Evolutionary conservation across 108 stramenopile genomes (phyloP).

Genomic region (Cyclotella kingstonii): DNA sequence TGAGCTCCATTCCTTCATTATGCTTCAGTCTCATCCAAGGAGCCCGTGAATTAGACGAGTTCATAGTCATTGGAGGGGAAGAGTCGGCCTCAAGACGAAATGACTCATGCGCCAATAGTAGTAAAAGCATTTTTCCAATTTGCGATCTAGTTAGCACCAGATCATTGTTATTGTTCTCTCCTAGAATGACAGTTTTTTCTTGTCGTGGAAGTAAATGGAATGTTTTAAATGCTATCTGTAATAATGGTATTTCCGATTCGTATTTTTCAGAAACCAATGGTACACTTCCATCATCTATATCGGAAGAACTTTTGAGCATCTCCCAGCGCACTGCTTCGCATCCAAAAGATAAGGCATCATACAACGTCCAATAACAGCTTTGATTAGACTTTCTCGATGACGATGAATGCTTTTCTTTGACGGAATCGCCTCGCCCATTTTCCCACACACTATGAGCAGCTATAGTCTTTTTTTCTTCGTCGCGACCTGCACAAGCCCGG

Average conservation of each 20-base stretch:
- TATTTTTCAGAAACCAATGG: slow-evolving; percentile 8
- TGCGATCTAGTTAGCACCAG: slow-evolving; percentile 45
- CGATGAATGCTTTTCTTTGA: not conserved
- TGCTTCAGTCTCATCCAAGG: slow-evolving; percentile 38
- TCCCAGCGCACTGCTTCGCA: slow-evolving; percentile 67
- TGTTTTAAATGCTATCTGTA: slow-evolving; percentile 39
- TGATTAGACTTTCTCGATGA: not conserved
- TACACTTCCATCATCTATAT: slow-evolving; percentile 2
- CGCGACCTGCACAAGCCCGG: slow-evolving; percentile 38
- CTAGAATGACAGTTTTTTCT: slow-evolving; percentile 1
- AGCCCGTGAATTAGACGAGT: slow-evolving; percentile 6
- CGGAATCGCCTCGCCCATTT: not conserved
- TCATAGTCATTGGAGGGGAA: slow-evolving; percentile 27
- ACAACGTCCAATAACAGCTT: slow-evolving; percentile 60
- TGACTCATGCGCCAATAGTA: slow-evolving; percentile 61
- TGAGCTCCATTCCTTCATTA: slow-evolving; percentile 7
- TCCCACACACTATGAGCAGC: not conserved
- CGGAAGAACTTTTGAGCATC: slow-evolving; percentile 12
- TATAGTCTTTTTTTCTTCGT: slow-evolving; percentile 20
- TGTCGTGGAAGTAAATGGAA: slow-evolving; percentile 33
- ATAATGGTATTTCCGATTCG: slow-evolving; percentile 38
- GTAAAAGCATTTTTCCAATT: slow-evolving; percentile 61
- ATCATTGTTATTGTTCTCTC: slow-evolving; percentile 9
- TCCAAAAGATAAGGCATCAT: slow-evolving; percentile 77
- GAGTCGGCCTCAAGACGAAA: slow-evolving; percentile 66